Conservation (phyloP, 1,139 yeast genomes). For the Protomyces inundatus region DNA sequence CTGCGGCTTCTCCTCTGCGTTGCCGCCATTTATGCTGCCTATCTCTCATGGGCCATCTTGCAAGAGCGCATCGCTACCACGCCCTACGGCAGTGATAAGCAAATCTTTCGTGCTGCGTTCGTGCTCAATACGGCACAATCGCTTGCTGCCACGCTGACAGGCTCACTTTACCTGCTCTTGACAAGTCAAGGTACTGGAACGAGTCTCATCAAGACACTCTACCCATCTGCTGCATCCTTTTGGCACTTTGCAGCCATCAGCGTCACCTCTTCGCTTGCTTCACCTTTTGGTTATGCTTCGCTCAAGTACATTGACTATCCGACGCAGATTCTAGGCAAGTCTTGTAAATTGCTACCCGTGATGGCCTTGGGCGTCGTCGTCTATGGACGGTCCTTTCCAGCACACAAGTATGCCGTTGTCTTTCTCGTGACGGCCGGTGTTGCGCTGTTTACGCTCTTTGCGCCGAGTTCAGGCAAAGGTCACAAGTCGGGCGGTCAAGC, state of each 20-base stretch:
- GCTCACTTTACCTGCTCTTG: conserved; percentile 52
- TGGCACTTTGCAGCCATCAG: conserved; percentile 59
- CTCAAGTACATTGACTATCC: conserved; percentile 79
- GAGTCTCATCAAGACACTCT: conserved; percentile 31
- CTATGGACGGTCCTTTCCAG: conserved; percentile 67
- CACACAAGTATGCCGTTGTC: conserved; percentile 74
- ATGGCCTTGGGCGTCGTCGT: conserved; percentile 73
- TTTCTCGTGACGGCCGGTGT: conserved; percentile 74
- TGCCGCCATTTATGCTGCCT: conserved; percentile 15
- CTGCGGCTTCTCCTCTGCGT: conserved; percentile 13
- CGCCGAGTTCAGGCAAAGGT: conserved; percentile 32
- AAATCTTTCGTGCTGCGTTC: conserved; percentile 66
- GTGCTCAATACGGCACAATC: conserved; percentile 72
- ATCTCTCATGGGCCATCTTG: conserved; percentile 64
- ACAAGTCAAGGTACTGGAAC: conserved; percentile 31
- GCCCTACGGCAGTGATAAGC: conserved; percentile 59
- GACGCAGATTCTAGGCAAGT: conserved; percentile 78
- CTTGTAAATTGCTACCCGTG: conserved; percentile 90
- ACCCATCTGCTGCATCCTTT: conserved; percentile 39
- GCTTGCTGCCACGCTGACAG: conserved; percentile 62
- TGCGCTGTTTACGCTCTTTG: conserved; percentile 60
- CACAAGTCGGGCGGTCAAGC: conserved; percentile 38
- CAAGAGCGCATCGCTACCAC: conserved; percentile 84
- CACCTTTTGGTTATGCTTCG: conserved; percentile 74
- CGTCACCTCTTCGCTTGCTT: conserved; percentile 68